Evolutionary conservation across 331 rosid species (phyloP).

Genomic region (Phaseolus coccineus): DNA sequence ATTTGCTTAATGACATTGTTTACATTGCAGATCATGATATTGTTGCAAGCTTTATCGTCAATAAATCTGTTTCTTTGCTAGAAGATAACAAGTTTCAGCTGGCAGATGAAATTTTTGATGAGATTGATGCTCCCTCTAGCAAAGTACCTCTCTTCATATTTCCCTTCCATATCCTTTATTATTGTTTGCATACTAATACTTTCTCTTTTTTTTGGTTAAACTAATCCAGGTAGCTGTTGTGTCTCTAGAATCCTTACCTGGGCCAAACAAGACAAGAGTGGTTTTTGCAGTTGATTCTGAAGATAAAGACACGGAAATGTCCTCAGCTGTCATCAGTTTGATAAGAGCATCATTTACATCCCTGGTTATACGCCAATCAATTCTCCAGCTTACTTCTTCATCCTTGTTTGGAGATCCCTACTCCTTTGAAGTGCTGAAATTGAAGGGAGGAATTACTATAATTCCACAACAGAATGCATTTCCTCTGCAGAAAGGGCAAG

Average conservation of each 20-base stretch:
- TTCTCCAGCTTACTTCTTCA: constrained; percentile 60
- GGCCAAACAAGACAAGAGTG: constrained; percentile 68
- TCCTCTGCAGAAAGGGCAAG: constrained; percentile 75
- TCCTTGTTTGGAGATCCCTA: constrained; percentile 69
- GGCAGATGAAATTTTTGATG: constrained; percentile 62
- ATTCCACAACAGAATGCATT: constrained; percentile 73
- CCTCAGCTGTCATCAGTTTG: constrained; percentile 63
- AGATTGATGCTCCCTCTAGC: constrained; percentile 61
- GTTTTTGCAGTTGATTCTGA: constrained; percentile 73
- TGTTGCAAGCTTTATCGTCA: constrained; percentile 74
- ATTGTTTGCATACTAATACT: constrained; percentile 36
- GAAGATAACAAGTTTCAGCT: constrained; percentile 69
- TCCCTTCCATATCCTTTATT: constrained; percentile 29
- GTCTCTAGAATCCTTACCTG: constrained; percentile 59
- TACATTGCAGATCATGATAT: constrained; percentile 71
- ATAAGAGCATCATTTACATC: constrained; percentile 52
- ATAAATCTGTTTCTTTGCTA: constrained; percentile 65
- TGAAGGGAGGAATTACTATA: constrained; percentile 82
- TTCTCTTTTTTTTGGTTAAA: constrained; percentile 17
- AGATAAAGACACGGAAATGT: constrained; percentile 51
- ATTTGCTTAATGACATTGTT: constrained; percentile 22
- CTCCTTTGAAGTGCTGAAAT: constrained; percentile 79
- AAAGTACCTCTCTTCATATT: constrained; percentile 52
- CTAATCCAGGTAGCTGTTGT: constrained; percentile 66
- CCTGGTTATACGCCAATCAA: constrained; percentile 53